A percentile compares a stretch with the other conserved stretches of the same genome.
Conservation (phyloP, 441 rosid genomes). For the Sinapis alba region DNA sequence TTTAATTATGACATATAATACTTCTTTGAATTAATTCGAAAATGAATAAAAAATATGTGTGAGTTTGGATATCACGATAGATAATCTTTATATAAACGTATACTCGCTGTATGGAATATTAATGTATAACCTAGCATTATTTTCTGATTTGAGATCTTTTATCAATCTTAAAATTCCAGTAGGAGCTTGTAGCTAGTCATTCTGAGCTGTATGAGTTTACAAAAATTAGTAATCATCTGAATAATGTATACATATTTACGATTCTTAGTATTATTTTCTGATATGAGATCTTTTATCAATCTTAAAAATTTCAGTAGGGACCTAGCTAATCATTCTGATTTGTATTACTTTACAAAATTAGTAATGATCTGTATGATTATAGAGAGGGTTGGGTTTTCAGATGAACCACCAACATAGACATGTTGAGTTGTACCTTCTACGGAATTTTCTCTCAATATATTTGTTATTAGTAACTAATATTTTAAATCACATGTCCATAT, state of each 20-base stretch:
- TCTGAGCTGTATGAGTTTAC: background rate
- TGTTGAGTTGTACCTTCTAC: background rate
- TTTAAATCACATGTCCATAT: slow-evolving; percentile 13
- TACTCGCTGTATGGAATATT: background rate
- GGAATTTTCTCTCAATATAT: background rate
- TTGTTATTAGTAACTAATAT: background rate
- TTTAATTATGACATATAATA: background rate
- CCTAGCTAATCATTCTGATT: background rate
- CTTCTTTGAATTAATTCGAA: background rate
- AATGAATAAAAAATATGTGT: background rate
- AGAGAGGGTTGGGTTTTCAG: background rate
- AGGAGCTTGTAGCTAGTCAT: background rate
- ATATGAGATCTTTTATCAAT: background rate
- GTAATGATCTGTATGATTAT: background rate
- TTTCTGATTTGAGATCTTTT: background rate
- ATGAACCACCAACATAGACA: slow-evolving; percentile 12
- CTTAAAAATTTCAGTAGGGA: background rate
- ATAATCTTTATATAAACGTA: background rate
- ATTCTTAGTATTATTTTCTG: background rate
- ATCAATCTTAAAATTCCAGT: background rate
- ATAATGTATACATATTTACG: background rate
- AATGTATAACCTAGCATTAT: background rate
- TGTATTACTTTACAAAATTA: background rate
- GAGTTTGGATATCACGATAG: background rate
- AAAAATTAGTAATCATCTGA: background rate